Conservation (phyloP, 495 filamentous ascomycete genomes). For the Penicillium maclennaniae region DNA sequence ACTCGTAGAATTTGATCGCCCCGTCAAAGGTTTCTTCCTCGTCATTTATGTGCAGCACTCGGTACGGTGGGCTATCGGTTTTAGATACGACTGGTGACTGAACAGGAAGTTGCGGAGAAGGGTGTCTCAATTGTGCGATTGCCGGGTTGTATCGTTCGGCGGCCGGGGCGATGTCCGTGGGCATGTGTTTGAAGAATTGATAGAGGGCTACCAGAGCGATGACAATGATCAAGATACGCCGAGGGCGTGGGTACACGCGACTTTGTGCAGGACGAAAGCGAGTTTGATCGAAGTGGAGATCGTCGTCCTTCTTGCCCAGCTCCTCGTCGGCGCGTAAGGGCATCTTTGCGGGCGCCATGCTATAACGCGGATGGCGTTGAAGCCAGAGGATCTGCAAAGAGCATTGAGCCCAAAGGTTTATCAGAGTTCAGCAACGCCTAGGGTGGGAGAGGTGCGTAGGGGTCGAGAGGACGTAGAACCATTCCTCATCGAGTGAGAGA, state of each 20-base stretch:
- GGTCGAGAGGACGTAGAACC: background rate
- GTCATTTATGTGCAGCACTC: background rate
- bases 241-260: conserved; percentile 38
- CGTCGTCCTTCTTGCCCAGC: conserved; percentile 67
- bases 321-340: conserved; percentile 57
- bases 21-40: conserved; percentile 46
- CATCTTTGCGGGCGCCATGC: conserved; percentile 43
- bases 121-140: conserved; percentile 22
- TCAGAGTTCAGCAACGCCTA: background rate
- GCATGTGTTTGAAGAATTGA: conserved; percentile 54
- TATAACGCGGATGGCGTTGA: conserved; percentile 16
- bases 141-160: conserved; percentile 27
- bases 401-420: conserved; percentile 7
- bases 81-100: conserved; percentile 8
- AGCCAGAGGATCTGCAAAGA: conserved; percentile 3
- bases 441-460: background rate
- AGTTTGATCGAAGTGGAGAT: conserved; percentile 40
- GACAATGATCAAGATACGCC: conserved; percentile 41
- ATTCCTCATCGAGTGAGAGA: conserved; percentile 10
- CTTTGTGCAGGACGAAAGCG: conserved; percentile 25
- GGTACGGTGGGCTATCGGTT: conserved; percentile 7
- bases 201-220: conserved; percentile 43
- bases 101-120: conserved; percentile 4
- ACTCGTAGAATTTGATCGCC: conserved; percentile 50
- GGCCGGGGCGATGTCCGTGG: conserved; percentile 36